These are phyloP conservation scores for Capronia epimyces DNA, from an alignment of 2,329 filamentous ascomycete genomes.

Conservation along the genomic window DNA sequence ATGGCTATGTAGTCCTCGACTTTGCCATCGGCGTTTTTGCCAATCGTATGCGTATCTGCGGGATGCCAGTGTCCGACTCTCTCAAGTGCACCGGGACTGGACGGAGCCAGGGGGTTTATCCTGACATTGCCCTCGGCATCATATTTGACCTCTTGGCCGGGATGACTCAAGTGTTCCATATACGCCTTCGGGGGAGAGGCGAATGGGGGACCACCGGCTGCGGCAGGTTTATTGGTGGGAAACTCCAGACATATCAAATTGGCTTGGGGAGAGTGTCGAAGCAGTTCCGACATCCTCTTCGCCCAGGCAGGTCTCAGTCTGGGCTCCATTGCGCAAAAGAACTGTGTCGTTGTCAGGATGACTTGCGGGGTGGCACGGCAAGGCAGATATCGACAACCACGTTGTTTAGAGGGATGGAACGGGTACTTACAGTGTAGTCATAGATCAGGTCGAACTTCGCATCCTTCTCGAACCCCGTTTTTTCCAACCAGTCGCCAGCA, in stretches of 20 bases:
- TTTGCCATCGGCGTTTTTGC: conserved; percentile 42
- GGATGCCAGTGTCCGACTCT: conserved; percentile 53
- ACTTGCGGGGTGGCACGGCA: no score
- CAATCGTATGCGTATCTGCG: conserved; percentile 51
- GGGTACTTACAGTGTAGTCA: conserved; percentile 53
- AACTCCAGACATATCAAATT: conserved; percentile 67
- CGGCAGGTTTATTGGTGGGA: conserved; percentile 64
- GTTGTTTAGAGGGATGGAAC: background rate
- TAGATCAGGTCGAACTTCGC: conserved; percentile 50
- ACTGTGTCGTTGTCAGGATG: conserved; percentile 38
- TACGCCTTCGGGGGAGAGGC: conserved; percentile 65
- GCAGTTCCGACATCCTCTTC: conserved; percentile 49
- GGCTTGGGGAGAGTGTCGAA: conserved; percentile 45
- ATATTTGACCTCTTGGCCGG: conserved; percentile 63
- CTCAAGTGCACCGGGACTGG: conserved; percentile 37
- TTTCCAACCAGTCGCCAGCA: conserved; percentile 39
- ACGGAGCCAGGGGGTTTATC: conserved; percentile 44
- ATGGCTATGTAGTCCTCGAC: conserved; percentile 41
- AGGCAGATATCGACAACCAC: background rate
- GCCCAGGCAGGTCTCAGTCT: conserved; percentile 55
- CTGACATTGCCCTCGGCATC: conserved; percentile 49
- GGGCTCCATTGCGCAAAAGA: conserved; percentile 56
- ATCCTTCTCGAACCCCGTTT: conserved; percentile 32
- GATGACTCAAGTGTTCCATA: conserved; percentile 62
- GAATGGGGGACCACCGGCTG: conserved; percentile 66